These are phyloP conservation scores for Vitellaria paradoxa DNA, from an alignment of 179 eudicot species.

Conservation along the genomic window DNA sequence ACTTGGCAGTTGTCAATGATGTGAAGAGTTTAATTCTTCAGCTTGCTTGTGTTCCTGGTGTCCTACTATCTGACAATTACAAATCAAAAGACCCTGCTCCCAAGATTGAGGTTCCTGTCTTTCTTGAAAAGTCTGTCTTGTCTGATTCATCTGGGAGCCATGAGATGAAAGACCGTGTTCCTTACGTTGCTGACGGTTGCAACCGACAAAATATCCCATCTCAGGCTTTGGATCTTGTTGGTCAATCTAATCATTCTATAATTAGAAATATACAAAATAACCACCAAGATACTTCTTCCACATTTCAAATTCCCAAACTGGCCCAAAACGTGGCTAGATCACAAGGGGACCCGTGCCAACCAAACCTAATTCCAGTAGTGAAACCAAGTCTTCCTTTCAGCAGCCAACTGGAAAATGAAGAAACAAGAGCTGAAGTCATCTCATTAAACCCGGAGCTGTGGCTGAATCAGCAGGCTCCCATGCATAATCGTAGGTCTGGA, in stretches of 20 bases:
- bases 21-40: constrained; percentile 67
- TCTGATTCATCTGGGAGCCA: constrained; percentile 25
- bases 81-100: constrained; percentile 35
- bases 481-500: constrained; percentile 25
- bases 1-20: constrained; percentile 63
- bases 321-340: constrained; percentile 20
- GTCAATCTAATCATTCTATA: constrained; percentile 38
- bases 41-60: constrained; percentile 63
- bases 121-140: constrained; percentile 24
- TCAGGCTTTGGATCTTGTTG: constrained; percentile 29
- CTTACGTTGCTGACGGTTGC: constrained; percentile 25
- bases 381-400: constrained; percentile 24
- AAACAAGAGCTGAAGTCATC: constrained; percentile 32
- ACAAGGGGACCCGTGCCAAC: constrained; percentile 20
- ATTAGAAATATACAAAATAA: constrained; percentile 33
- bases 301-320: constrained; percentile 26
- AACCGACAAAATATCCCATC: constrained; percentile 30
- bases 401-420: constrained; percentile 25
- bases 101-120: constrained; percentile 34
- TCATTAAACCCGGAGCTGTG: constrained; percentile 34
- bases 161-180: constrained; percentile 18
- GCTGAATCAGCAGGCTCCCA: constrained; percentile 30
- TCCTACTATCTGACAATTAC: constrained; percentile 51
- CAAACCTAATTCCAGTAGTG: constrained; percentile 15
- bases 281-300: constrained; percentile 33